phyloP scores from a whole-genome alignment of 176 grass and related monocot genomes.

The Avena sativa region DNA sequence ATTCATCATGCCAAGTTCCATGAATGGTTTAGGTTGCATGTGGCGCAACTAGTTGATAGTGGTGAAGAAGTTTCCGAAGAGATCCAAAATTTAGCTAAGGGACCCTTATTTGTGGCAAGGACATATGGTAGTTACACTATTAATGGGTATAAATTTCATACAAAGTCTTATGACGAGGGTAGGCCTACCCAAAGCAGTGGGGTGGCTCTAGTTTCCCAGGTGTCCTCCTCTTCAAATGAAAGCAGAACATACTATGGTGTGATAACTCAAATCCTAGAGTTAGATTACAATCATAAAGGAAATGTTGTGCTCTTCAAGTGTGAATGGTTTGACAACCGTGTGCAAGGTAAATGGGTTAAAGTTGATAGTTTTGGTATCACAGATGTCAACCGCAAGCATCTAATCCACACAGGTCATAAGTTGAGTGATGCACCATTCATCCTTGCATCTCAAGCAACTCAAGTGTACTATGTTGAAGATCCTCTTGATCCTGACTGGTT shows the following conservation, averaged over 20 bases:
- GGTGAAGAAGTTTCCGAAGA: background rate
- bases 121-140: constrained; percentile 7
- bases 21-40: background rate
- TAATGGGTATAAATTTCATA: background rate
- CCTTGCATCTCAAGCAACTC: constrained; percentile 7
- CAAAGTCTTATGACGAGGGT: background rate
- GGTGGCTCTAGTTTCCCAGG: background rate
- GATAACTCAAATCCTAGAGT: background rate
- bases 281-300: background rate
- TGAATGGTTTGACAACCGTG: background rate
- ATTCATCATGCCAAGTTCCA: background rate
- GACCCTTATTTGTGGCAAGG: background rate
- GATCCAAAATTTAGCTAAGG: background rate
- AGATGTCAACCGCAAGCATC: background rate
- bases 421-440: background rate
- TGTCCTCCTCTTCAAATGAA: background rate
- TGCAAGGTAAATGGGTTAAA: background rate
- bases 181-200: background rate
- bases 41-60: background rate
- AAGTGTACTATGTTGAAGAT: constrained; percentile 16
- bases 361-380: background rate
- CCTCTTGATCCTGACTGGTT: background rate
- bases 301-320: background rate
- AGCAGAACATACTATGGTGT: background rate
- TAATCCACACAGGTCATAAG: background rate